Evolutionary conservation across 176 grass and related monocot genomes (phyloP), one percentile per base, ranked within the genome.

Genomic region (Rhynchospora tenuis): DNA sequence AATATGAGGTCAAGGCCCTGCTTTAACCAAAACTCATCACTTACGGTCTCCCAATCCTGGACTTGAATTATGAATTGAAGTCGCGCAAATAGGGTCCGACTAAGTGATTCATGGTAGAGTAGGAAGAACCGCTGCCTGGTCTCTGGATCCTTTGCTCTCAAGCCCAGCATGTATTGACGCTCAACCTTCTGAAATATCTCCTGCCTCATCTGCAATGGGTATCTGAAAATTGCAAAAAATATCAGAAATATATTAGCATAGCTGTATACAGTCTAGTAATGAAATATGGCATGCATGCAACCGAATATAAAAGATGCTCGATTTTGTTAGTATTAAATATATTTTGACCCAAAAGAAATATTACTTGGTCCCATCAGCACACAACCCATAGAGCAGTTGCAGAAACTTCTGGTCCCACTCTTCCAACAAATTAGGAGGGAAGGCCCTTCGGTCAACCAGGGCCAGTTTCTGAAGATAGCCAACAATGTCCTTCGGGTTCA

Each of bases 11-110:
- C 96, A 84, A 99, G 93, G 11, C 91, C 96, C 83, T 99, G 93
- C 83, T 93, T 99, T 79, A 99, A 84, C 96, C 96, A 99, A 78
- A 99, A 99, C 79, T 86, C 93, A 88, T 99, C 96, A 81, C 96
- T 95, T 51, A 93, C 93, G 60, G 93, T 83, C 88, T 99, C 96
- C 96, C 96, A 99, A 59, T 99, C 96, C 88, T 99, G 96, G 17
- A 84, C 69, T 59, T 99, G 96, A 72, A 99, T 93, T 86, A 99
- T 99, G 87, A 99, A 99, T 43, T 99, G 96, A 64, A 99, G 87
- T 78, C 96, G 92, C 78, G 83, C 86, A 89, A 95, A 99, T 50
- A 99, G 83, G 12, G 93, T 86, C 83, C 93, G 92, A 9, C 75
- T 84, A 20, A 99, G 84, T 6, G 84, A 87, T 4, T 99, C 96